phyloP scores from a whole-genome alignment of 176 grass and related monocot species.

The Juncus inflexus region DNA sequence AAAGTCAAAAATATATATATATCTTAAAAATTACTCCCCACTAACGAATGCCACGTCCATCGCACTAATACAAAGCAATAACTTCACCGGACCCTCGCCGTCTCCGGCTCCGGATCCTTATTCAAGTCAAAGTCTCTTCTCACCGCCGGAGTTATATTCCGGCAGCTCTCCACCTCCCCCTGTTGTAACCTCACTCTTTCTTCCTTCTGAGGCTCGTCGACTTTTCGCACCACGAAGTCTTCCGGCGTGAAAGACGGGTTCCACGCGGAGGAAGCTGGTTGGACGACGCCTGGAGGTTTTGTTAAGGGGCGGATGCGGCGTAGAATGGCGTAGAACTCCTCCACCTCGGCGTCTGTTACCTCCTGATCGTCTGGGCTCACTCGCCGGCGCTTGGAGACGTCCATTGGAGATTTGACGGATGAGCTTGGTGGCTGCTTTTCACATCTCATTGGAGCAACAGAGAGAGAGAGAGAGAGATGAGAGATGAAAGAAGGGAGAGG shows the following conservation, averaged over 20 bases:
- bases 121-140: conserved; percentile 50
- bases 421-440: conserved; percentile 13
- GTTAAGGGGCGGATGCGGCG: conserved; percentile 51
- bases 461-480: not conserved
- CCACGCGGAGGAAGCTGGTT: conserved; percentile 34
- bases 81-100: not conserved
- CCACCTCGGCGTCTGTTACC: conserved; percentile 65
- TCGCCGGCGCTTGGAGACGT: not conserved
- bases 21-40: no score
- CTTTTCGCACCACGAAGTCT: conserved; percentile 42
- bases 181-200: not conserved
- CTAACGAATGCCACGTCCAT: no score
- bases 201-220: not conserved
- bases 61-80: not conserved
- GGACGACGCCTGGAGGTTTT: conserved; percentile 18
- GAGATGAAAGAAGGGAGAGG: not conserved
- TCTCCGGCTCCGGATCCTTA: conserved; percentile 59
- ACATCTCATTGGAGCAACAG: conserved; percentile 1
- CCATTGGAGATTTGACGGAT: conserved; percentile 27
- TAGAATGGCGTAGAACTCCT: conserved; percentile 90
- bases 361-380: conserved; percentile 8
- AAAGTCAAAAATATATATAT: no score
- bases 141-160: conserved; percentile 20
- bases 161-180: conserved; percentile 20
- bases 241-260: conserved; percentile 64